These are phyloP conservation scores for Erodium maritimum DNA, from an alignment of 345 rosid species.

Conservation along the genomic window DNA sequence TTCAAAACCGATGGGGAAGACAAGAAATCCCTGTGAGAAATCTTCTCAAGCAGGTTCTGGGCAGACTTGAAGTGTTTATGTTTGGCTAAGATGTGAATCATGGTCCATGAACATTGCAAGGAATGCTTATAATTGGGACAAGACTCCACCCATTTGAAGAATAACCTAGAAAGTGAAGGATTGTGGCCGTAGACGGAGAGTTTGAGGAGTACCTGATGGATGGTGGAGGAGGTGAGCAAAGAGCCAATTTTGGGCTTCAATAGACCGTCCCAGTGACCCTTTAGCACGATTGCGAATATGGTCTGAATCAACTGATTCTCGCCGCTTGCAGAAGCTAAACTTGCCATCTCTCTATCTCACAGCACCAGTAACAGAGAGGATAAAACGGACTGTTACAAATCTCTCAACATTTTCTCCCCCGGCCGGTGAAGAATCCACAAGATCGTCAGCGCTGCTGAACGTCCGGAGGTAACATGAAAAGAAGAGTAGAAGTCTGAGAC, in stretches of 20 bases:
- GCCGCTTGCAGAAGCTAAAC: constrained; percentile 5
- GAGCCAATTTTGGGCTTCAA: constrained; percentile 26
- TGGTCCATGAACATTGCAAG: constrained; percentile 68
- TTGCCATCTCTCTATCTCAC: no score
- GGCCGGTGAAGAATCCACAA: no score
- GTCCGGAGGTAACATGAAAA: no score
- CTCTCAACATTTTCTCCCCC: no score
- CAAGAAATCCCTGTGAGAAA: constrained; percentile 54
- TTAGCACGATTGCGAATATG: constrained; percentile 35
- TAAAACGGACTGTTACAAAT: no score
- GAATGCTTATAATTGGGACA: constrained; percentile 40
- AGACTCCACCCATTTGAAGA: constrained; percentile 47
- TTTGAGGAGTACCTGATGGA: constrained; percentile 39
- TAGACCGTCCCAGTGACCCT: constrained; percentile 55
- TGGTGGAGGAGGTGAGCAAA: constrained; percentile 28
- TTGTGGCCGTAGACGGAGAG: constrained; percentile 23
- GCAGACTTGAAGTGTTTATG: constrained; percentile 59
- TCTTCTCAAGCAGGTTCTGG: constrained; percentile 71
- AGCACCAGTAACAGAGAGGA: no score
- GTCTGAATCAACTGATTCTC: constrained; percentile 33
- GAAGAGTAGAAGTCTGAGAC: no score
- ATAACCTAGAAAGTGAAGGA: constrained; percentile 44
- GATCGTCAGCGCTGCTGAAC: no score
- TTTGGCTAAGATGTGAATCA: constrained; percentile 57
- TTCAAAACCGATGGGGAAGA: constrained; percentile 59